phyloP scores from a whole-genome alignment of 805 yeast genomes.

The Blastobotrys parvus region DNA sequence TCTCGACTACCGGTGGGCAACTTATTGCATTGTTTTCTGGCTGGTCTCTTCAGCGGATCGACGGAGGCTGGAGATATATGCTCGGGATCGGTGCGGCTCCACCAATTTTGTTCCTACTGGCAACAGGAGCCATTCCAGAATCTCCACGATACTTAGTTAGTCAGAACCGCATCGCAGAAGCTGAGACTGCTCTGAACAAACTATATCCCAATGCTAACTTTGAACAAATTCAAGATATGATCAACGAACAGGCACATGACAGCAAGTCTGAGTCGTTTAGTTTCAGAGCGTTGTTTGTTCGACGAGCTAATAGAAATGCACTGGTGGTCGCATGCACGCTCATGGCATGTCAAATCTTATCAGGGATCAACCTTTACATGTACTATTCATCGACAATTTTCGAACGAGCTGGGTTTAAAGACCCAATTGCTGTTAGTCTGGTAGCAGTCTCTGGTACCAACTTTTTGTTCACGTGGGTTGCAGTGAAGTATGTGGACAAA shows the following conservation, averaged over 20 bases:
- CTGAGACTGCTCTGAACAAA: constrained; percentile 55
- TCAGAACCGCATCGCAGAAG: constrained; percentile 55
- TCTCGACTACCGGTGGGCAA: constrained; percentile 93
- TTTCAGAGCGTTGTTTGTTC: neutral
- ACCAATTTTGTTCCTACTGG: constrained; percentile 65
- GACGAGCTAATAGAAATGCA: constrained; percentile 66
- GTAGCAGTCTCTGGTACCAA: constrained; percentile 83
- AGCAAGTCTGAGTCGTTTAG: neutral
- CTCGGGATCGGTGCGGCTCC: constrained; percentile 90
- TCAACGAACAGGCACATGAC: constrained; percentile 45
- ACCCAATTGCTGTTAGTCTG: constrained; percentile 87
- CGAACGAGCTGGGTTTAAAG: constrained; percentile 76
- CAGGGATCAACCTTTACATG: constrained; percentile 95
- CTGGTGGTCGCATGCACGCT: constrained; percentile 82
- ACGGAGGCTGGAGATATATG: constrained; percentile 86
- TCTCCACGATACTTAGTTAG: constrained; percentile 85
- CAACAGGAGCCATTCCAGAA: constrained; percentile 82
- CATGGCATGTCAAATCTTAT: constrained; percentile 93
- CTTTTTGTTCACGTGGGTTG: constrained; percentile 77
- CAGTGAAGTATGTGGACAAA: constrained; percentile 75
- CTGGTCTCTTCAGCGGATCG: constrained; percentile 54
- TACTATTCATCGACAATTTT: constrained; percentile 91
- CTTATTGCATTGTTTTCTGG: constrained; percentile 88
- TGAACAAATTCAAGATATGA: constrained; percentile 53
- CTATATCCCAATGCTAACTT: constrained; percentile 59